Percentiles rank a stretch among this genome's conserved stretches.
Evolutionary conservation across 306 rosid species (phyloP).

Genomic region (Cucurbita pepo): DNA sequence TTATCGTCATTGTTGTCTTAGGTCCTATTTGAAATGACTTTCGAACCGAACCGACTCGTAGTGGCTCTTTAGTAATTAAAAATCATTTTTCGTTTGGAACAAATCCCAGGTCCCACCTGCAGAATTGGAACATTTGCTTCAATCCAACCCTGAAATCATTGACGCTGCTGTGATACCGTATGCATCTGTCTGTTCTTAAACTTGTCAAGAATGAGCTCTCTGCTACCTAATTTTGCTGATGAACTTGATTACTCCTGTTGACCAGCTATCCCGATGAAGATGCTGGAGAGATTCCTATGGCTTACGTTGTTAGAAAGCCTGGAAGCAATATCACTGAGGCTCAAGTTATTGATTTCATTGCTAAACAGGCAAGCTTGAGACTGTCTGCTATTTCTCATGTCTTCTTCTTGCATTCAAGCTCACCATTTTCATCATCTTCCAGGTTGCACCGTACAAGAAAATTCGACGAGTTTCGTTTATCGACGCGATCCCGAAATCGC

Average conservation of each 20-base stretch:
- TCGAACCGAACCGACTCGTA: background rate
- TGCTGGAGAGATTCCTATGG: conserved; percentile 87
- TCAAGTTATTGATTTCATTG: conserved; percentile 47
- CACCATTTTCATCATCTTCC: conserved; percentile 4
- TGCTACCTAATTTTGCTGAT: background rate
- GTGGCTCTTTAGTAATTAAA: background rate
- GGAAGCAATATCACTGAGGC: conserved; percentile 49
- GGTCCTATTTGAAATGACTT: too few species aligned
- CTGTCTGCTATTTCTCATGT: background rate
- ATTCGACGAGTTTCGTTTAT: conserved; percentile 56
- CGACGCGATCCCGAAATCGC: conserved; percentile 61
- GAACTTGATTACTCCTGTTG: background rate
- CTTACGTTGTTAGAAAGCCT: conserved; percentile 73
- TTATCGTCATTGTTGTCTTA: background rate
- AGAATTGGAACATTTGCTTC: conserved; percentile 72
- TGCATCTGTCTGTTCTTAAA: background rate
- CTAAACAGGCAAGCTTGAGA: conserved; percentile 36
- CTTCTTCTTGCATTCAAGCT: background rate
- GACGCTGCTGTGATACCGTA: conserved; percentile 94
- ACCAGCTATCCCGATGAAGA: conserved; percentile 78
- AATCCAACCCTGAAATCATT: conserved; percentile 45
- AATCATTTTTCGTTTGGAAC: conserved; percentile 2
- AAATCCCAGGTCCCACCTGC: conserved; percentile 78
- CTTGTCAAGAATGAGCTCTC: background rate
- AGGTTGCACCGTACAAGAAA: conserved; percentile 95